Conservation (phyloP, 495 filamentous ascomycete genomes). For the Tuber microsphaerosporum region DNA sequence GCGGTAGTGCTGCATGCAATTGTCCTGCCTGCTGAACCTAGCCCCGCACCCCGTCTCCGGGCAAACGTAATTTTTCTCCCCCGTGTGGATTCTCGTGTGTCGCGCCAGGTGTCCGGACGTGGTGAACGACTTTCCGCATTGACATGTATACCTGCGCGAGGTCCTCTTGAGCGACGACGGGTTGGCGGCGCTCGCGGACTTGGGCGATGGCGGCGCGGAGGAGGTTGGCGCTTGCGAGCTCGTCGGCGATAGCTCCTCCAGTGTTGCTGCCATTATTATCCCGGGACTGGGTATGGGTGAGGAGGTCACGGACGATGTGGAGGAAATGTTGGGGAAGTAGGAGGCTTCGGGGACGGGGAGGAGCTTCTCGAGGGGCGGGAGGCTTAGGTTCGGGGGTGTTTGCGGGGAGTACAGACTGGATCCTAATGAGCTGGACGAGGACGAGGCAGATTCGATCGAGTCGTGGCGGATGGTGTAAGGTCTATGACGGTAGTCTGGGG, state of each 20-base stretch:
- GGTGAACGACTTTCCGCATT: constrained; percentile 78
- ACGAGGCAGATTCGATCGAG: constrained; percentile 35
- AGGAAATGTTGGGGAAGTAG: constrained; percentile 23
- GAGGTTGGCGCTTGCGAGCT: constrained; percentile 27
- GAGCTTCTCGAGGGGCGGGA: constrained; percentile 39
- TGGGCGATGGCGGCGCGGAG: constrained; percentile 38
- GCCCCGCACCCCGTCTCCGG: constrained; percentile 71
- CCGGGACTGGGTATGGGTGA: constrained; percentile 26
- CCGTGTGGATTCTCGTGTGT: constrained; percentile 93
- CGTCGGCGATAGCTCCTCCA: constrained; percentile 23
- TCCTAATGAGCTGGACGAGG: constrained; percentile 37
- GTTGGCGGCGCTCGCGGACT: constrained; percentile 33
- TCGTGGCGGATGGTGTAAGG: constrained; percentile 36
- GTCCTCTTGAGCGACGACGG: constrained; percentile 51
- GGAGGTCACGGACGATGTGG: constrained; percentile 14
- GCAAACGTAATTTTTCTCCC: constrained; percentile 86
- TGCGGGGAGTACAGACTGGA: constrained; percentile 37
- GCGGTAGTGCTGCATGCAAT: constrained; percentile 95
- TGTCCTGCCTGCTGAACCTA: constrained; percentile 91
- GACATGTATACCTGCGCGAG: constrained; percentile 60
- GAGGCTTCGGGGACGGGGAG: constrained; percentile 25
- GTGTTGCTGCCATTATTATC: not conserved
- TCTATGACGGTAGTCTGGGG: constrained; percentile 31
- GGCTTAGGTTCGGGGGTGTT: constrained; percentile 37
- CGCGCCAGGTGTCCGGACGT: constrained; percentile 95